Percentiles rank a stretch among this genome's conserved stretches.
Evolutionary conservation across 805 yeast species (phyloP).

Genomic region (Pachysolen tannophilus): DNA sequence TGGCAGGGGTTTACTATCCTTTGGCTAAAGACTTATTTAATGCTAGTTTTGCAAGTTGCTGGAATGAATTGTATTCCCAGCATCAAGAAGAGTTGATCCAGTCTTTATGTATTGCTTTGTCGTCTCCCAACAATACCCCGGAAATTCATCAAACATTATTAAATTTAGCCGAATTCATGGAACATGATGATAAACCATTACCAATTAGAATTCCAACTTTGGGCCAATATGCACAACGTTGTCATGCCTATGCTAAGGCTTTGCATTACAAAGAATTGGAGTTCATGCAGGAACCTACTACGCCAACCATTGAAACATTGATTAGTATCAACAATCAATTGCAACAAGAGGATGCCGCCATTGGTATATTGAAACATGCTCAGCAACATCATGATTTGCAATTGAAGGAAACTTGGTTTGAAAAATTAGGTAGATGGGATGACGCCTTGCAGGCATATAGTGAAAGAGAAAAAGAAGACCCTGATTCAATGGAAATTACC

Average conservation of each 20-base stretch:
- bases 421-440: constrained; percentile 95
- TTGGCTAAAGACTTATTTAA: constrained; percentile 87
- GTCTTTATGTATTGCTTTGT: constrained; percentile 77
- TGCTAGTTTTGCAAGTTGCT: constrained; percentile 90
- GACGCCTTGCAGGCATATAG: constrained; percentile 91
- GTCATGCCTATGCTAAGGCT: constrained; percentile 97
- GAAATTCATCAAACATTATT: constrained; percentile 87
- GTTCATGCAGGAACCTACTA: constrained; percentile 86
- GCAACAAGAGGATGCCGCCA: constrained; percentile 96
- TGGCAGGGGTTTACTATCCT: constrained; percentile 83
- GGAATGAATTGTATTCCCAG: constrained; percentile 86
- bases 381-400: constrained; percentile 86
- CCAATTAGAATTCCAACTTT: constrained; percentile 87
- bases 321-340: constrained; percentile 89
- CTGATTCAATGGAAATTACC: constrained; percentile 75
- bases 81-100: constrained; percentile 86
- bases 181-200: constrained; percentile 90
- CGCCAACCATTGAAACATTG: constrained; percentile 85
- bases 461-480: constrained; percentile 58
- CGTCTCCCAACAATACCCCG: constrained; percentile 89
- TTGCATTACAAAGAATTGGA: constrained; percentile 93
- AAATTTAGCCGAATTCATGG: constrained; percentile 93
- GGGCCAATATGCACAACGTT: constrained; percentile 87
- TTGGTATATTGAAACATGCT: constrained; percentile 92
- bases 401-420: constrained; percentile 96